phyloP scores from a whole-genome alignment of 2,329 filamentous ascomycete species.

The Paecilomyces formosus region DNA sequence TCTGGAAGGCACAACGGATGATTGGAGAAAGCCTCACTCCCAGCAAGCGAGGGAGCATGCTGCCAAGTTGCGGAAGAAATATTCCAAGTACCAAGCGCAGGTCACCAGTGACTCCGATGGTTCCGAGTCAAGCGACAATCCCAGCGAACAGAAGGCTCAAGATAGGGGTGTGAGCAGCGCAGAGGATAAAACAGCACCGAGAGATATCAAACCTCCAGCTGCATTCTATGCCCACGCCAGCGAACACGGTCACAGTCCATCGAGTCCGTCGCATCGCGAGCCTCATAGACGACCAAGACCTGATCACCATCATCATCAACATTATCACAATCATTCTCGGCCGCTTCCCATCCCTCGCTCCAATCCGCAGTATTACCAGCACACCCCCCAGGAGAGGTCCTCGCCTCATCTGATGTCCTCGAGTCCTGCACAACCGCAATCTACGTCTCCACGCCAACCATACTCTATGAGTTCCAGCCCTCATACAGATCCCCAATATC shows the following conservation, averaged over 20 bases:
- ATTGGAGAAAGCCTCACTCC: constrained; percentile 31
- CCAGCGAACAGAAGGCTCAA: not conserved
- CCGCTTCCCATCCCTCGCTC: not conserved
- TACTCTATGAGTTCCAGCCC: not conserved
- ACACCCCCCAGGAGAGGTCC: not conserved
- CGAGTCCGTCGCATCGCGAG: not conserved
- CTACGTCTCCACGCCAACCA: not conserved
- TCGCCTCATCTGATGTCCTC: not conserved
- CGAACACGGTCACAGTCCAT: not conserved
- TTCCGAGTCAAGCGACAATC: not conserved
- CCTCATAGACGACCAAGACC: not conserved
- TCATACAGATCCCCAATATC: not conserved
- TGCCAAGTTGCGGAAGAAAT: constrained; percentile 20
- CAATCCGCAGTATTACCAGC: not conserved
- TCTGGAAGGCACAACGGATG: constrained; percentile 25
- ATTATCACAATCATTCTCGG: not conserved
- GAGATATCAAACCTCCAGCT: not conserved
- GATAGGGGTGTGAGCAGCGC: not conserved
- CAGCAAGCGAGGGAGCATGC: constrained; percentile 27
- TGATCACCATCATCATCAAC: not conserved
- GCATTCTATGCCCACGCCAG: not conserved
- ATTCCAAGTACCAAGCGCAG: constrained; percentile 27
- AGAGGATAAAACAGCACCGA: not conserved
- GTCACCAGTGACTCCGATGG: constrained; percentile 24
- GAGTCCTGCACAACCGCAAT: not conserved